These are phyloP conservation scores for Acaromyces ingoldii DNA, from an alignment of 1,284 basidiomycete genomes.

Conservation along the genomic window DNA sequence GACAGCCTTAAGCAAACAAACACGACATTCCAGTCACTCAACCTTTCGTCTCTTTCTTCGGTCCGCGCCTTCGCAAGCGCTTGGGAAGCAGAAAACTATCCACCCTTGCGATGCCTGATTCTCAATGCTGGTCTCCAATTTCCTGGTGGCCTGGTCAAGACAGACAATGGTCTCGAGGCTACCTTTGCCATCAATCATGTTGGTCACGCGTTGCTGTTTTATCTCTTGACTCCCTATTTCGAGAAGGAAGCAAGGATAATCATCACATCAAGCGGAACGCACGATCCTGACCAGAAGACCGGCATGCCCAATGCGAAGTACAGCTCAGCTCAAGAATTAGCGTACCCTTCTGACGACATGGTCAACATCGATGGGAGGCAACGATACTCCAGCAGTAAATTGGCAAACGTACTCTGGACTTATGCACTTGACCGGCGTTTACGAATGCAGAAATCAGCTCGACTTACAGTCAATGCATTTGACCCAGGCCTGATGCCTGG, in stretches of 20 bases:
- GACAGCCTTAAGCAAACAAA: too few relatives aligned
- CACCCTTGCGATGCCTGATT: background rate
- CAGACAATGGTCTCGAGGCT: background rate
- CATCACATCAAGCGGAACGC: background rate
- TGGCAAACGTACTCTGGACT: background rate
- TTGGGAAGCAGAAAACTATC: too few relatives aligned
- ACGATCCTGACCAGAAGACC: background rate
- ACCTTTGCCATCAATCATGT: constrained; percentile 1
- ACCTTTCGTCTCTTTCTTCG: too few relatives aligned
- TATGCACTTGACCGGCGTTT: background rate
- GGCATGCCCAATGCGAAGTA: background rate
- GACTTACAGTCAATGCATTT: too few relatives aligned
- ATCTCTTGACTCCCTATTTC: background rate
- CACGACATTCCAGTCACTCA: too few relatives aligned
- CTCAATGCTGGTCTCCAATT: background rate
- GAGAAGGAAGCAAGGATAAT: background rate
- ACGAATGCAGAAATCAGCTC: too few relatives aligned
- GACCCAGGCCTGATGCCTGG: background rate
- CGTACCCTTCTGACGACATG: background rate
- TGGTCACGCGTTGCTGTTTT: background rate
- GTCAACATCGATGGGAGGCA: background rate
- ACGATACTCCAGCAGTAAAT: background rate
- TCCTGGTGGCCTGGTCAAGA: background rate
- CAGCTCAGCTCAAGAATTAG: background rate
- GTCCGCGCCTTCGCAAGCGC: too few relatives aligned